A percentile compares a stretch with the other conserved stretches of the same genome.
phyloP scores from a whole-genome alignment of 805 yeast genomes.

The Saccharomycopsis sp. region DNA sequence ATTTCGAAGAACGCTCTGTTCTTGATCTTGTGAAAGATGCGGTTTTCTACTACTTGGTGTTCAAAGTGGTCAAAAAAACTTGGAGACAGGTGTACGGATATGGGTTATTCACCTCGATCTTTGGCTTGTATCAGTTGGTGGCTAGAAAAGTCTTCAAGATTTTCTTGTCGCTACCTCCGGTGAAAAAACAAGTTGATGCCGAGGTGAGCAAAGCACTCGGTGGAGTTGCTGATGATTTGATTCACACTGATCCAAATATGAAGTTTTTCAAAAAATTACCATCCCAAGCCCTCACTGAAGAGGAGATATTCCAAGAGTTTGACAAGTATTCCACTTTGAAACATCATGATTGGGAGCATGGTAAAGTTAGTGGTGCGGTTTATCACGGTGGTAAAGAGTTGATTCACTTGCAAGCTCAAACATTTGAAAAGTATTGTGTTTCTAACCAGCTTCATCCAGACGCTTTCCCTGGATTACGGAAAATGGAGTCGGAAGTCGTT shows the following conservation, averaged over 20 bases:
- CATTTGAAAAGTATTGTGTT: conserved; percentile 68
- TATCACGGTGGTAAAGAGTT: conserved; percentile 90
- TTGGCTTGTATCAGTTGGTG: conserved; percentile 19
- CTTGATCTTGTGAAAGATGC: conserved; percentile 2
- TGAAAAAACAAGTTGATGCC: conserved; percentile 46
- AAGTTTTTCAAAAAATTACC: conserved; percentile 49
- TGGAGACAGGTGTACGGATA: conserved; percentile 24
- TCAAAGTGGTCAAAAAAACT: neutral
- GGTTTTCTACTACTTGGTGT: conserved; percentile 10
- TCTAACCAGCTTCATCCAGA: conserved; percentile 97
- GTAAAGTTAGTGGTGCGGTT: conserved; percentile 89
- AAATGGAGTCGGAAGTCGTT: conserved; percentile 94
- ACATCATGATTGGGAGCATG: conserved; percentile 75
- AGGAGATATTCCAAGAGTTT: conserved; percentile 41
- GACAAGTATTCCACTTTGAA: conserved; percentile 40
- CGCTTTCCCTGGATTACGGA: conserved; percentile 91
- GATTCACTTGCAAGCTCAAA: conserved; percentile 61
- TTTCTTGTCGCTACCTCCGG: conserved; percentile 40
- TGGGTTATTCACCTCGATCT: conserved; percentile 15
- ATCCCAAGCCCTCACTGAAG: conserved; percentile 41
- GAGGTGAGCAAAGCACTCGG: conserved; percentile 44
- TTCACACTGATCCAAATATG: conserved; percentile 42
- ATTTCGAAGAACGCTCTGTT: too few species aligned
- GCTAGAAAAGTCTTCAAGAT: conserved; percentile 26
- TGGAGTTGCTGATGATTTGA: conserved; percentile 47